phyloP scores from a whole-genome alignment of 108 stramenopile species.

The Aurantiochytrium sp. region DNA sequence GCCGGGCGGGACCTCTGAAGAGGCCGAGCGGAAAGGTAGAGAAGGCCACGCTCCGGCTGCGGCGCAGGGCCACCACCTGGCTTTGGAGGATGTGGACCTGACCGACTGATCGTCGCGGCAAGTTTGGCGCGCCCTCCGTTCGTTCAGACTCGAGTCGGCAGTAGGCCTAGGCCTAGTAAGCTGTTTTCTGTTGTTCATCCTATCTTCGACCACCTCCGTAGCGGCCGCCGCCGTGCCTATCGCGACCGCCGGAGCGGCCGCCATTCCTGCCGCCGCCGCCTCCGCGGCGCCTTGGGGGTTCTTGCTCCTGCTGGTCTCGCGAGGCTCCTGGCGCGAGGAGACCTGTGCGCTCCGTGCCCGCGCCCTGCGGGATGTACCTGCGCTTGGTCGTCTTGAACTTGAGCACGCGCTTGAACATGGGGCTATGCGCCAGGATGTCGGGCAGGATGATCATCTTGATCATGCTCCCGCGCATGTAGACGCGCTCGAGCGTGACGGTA shows the following conservation, averaged over 20 bases:
- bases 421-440: slow-evolving; percentile 53
- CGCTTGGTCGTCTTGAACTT: slow-evolving; percentile 50
- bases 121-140: too few species aligned
- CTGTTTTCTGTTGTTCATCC: too few species aligned
- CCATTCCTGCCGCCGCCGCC: neutral
- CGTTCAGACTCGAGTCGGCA: too few species aligned
- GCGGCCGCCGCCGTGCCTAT: neutral
- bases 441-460: slow-evolving; percentile 53
- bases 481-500: slow-evolving; percentile 37
- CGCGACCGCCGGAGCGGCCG: neutral
- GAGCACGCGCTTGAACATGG: slow-evolving; percentile 58
- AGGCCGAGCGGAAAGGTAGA: too few species aligned
- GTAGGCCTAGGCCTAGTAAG: too few species aligned
- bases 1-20: too few species aligned
- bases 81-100: too few species aligned
- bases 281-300: neutral
- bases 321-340: neutral
- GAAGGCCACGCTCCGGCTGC: too few species aligned
- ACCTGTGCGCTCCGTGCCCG: neutral
- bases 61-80: too few species aligned
- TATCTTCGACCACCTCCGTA: too few species aligned
- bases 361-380: slow-evolving; percentile 46
- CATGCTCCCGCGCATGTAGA: slow-evolving; percentile 57
- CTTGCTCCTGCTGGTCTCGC: neutral
- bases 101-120: too few species aligned